phyloP scores from a whole-genome alignment of 176 grass and related monocot genomes.

The maize (Zea mays) region Zm-B73-REFERENCE-NAM-5.0 NC_050104.1:28494501-28495000 shows the following conservation, averaged over 20 bases:
- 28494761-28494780: constrained; percentile 96
- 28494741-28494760: constrained; percentile 32
- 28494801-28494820: constrained; percentile 63
- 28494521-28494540: constrained; percentile 3
- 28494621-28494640: not conserved
- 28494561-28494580: constrained; percentile 11
- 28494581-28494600: not conserved
- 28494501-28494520: not conserved
- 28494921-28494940: constrained; percentile 13
- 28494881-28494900: not conserved
- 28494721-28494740: not conserved
- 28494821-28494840: constrained; percentile 18
- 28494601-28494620: not conserved
- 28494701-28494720: not conserved
- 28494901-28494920: constrained; percentile 4
- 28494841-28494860: constrained; percentile 8
- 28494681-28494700: constrained; percentile 2
- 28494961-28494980: constrained; percentile 16
- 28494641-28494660: constrained; percentile 1
- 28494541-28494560: constrained; percentile 1
- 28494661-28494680: not conserved
- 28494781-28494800: constrained; percentile 65
- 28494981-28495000: not conserved
- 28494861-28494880: not conserved
- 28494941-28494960: constrained; percentile 20